Evolutionary conservation across 805 yeast genomes (phyloP).

Genomic region (Candida nanaspora): DNA sequence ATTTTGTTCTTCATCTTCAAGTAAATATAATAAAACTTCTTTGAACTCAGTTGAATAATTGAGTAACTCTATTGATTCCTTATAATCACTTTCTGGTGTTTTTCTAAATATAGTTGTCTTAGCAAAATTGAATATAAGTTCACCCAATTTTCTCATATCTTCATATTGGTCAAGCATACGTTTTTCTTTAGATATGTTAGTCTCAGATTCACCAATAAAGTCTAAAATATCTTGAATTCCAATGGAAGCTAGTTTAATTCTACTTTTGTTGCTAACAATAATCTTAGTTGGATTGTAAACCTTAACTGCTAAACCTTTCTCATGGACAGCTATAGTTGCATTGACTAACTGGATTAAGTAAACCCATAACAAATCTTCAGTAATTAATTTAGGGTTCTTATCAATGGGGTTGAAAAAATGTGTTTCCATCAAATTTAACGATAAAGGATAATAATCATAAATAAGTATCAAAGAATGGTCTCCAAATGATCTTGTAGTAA

Average conservation of each 20-base stretch:
- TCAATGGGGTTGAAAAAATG: constrained; percentile 43
- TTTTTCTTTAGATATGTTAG: constrained; percentile 5
- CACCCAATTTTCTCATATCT: constrained; percentile 58
- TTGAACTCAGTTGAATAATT: constrained; percentile 41
- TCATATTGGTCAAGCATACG: constrained; percentile 33
- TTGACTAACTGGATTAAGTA: constrained; percentile 68
- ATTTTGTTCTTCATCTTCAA: constrained; percentile 19
- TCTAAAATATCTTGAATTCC: constrained; percentile 66
- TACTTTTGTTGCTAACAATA: constrained; percentile 61
- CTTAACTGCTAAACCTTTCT: constrained; percentile 55
- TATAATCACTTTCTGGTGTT: constrained; percentile 8
- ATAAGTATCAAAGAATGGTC: constrained; percentile 69
- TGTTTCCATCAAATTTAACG: constrained; percentile 61
- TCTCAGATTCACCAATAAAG: constrained; percentile 5
- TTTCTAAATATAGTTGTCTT: constrained; percentile 21
- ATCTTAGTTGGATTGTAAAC: constrained; percentile 60
- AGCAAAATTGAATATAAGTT: constrained; percentile 50
- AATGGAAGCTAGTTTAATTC: constrained; percentile 64
- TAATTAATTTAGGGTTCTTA: constrained; percentile 40
- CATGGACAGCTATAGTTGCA: constrained; percentile 64
- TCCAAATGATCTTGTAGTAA: constrained; percentile 81
- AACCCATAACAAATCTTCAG: constrained; percentile 66
- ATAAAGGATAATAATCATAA: constrained; percentile 79
- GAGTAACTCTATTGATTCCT: constrained; percentile 20
- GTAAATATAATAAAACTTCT: constrained; percentile 31